Evolutionary conservation across 495 filamentous ascomycete species (phyloP).

Genomic region (Hypoxylon cercidicola): DNA sequence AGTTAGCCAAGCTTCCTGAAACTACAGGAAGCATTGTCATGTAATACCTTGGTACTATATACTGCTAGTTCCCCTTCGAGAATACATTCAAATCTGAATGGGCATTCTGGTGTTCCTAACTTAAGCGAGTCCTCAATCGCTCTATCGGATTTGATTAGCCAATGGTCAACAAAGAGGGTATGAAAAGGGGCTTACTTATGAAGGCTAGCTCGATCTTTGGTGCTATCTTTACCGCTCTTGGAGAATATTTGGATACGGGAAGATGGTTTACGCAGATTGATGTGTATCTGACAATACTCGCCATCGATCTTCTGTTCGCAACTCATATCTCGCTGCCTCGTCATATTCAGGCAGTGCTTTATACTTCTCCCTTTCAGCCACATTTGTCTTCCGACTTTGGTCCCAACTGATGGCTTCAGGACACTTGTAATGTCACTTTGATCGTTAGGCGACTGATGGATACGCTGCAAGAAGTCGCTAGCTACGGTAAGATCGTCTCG

Average conservation of each 20-base stretch:
- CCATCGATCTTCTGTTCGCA: slow-evolving; percentile 88
- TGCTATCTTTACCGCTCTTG: slow-evolving; percentile 91
- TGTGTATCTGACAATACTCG: slow-evolving; percentile 88
- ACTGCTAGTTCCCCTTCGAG: slow-evolving; percentile 86
- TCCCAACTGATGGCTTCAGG: slow-evolving; percentile 71
- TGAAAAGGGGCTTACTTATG: slow-evolving; percentile 58
- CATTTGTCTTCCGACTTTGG: slow-evolving; percentile 77
- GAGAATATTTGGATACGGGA: slow-evolving; percentile 81
- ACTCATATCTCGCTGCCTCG: slow-evolving; percentile 67
- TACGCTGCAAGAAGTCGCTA: slow-evolving; percentile 44
- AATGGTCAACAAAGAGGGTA: slow-evolving; percentile 31
- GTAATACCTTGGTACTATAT: slow-evolving; percentile 68
- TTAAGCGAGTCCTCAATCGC: slow-evolving; percentile 65
- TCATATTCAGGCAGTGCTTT: slow-evolving; percentile 76
- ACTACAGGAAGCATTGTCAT: background rate
- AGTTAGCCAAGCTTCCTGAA: slow-evolving; percentile 10
- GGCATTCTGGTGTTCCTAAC: slow-evolving; percentile 65
- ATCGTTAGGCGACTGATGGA: slow-evolving; percentile 24
- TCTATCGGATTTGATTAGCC: slow-evolving; percentile 41
- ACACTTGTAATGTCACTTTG: slow-evolving; percentile 41
- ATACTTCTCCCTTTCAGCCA: slow-evolving; percentile 81
- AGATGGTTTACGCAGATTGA: slow-evolving; percentile 68
- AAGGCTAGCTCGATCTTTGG: slow-evolving; percentile 70
- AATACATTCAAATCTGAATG: slow-evolving; percentile 71
- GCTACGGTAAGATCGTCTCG: slow-evolving; percentile 63